Base-by-base conservation (phyloP, 78 protist species). In the Mastigamoeba balamuthi region DNA sequence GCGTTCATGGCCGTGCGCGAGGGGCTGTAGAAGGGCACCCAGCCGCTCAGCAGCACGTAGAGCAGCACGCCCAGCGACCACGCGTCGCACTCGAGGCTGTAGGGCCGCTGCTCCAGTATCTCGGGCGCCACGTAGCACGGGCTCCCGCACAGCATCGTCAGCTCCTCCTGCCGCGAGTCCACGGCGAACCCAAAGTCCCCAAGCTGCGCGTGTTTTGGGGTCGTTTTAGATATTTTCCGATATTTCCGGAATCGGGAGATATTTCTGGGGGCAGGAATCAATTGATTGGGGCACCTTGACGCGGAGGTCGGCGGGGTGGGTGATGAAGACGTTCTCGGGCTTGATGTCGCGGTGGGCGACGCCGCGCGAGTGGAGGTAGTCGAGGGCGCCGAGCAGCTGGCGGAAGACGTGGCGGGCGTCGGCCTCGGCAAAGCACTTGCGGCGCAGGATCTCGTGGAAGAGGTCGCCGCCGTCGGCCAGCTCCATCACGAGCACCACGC, bases 381-480 rank as follows among this genome's bases (percentile, higher is more conserved):
- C 85, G 10, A 93, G 81, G 2, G 89, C 93, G 23, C 69, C 63
- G 36, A 92, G 80, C 10, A 93, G 77, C 52, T 90, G 88, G 66
- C 74, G 67, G 17, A 78, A 52, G 74, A 93, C 64, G 40, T 78
- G 75, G 17, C 83, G 40, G 29, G 94, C 95, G 36, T 86, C 94
- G 4, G 36, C 72, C 75, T 93, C 95, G 9, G 88, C 68, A 65
- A 90, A 92, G 38, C 81, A 81, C 27, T 85, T 85, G 48, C 82
- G 74, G 28, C 79, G 82, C 37, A 90, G 87, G 76, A 94, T 91
- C 40, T 77, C 67, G 53, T 92, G 88, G 64, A 89, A 94, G 69
- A 94, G 81, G 74, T 94, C 97, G 40, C 97, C 97, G 40, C 97
- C 97, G 2, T 72, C 58, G 30, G 87, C 86, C 30, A 79, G 58